Percentiles rank a stretch among this genome's conserved stretches.
phyloP scores from a whole-genome alignment of 2,329 filamentous ascomycete genomes.

The Teratosphaeria zuluensis region DNA sequence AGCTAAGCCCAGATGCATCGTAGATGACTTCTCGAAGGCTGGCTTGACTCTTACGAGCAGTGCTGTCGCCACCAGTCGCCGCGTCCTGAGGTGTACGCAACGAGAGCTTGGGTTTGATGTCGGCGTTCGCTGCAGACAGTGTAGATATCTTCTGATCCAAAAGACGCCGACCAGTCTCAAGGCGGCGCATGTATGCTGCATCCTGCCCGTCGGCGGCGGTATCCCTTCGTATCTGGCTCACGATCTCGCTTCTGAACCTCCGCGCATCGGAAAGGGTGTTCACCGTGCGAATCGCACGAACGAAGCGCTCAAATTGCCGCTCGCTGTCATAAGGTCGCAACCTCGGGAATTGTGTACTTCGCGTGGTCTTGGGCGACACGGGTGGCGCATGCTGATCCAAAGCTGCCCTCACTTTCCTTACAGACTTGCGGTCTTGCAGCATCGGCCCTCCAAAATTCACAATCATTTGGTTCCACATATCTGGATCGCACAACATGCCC shows the following conservation, averaged over 20 bases:
- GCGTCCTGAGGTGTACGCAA: slow-evolving; percentile 26
- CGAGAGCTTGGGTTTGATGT: slow-evolving; percentile 40
- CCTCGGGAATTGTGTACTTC: slow-evolving; percentile 59
- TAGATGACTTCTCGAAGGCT: slow-evolving; percentile 78
- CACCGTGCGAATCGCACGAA: slow-evolving; percentile 77
- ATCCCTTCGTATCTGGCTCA: slow-evolving; percentile 84
- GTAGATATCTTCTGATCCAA: slow-evolving; percentile 82
- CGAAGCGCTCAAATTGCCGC: slow-evolving; percentile 87
- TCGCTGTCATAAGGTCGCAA: slow-evolving; percentile 77
- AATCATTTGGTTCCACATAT: slow-evolving; percentile 95
- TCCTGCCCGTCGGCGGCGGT: slow-evolving; percentile 69
- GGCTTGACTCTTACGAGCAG: slow-evolving; percentile 63
- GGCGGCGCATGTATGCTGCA: slow-evolving; percentile 71
- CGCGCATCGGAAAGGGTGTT: slow-evolving; percentile 89
- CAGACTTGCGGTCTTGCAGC: slow-evolving; percentile 90
- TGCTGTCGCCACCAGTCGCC: slow-evolving; percentile 20
- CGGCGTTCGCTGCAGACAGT: slow-evolving; percentile 44
- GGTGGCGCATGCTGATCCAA: slow-evolving; percentile 88
- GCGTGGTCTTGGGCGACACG: slow-evolving; percentile 39
- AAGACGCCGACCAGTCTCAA: slow-evolving; percentile 85
- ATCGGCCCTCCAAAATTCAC: slow-evolving; percentile 66
- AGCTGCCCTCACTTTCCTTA: slow-evolving; percentile 81
- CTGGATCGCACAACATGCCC: slow-evolving; percentile 74
- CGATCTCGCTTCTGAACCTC: slow-evolving; percentile 81
- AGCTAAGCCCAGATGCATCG: slow-evolving; percentile 82